Evolutionary conservation across 768 basidiomycete species (phyloP), one percentile per base, ranked within the genome.

Genomic region (Mycena rebaudengoi): DNA sequence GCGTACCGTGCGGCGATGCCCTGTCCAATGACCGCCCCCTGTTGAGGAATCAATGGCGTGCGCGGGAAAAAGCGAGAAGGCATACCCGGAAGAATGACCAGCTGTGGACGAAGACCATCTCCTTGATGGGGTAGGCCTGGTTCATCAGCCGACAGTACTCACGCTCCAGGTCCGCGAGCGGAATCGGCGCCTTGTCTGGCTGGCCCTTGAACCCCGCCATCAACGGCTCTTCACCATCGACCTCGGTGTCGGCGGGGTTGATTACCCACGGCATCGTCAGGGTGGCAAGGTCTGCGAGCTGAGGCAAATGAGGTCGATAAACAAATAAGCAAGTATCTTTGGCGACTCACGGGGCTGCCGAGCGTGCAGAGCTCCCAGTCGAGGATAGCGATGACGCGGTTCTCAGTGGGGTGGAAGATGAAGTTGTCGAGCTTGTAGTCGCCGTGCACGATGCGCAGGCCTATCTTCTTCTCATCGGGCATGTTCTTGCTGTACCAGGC

Each of bases 351-450:
- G 32, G 95, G 93, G 71, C 92, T 95, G 7, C 96, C 96, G 12
- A 99, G 85, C 0, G 97, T 98, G 71, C 95, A 98, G 26, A 99
- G 80, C 73, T 99, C 97, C 97, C 97, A 99, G 72, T 99, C 97
- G 50, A 99, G 77, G 37, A 99, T 95, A 5, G 95, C 98, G 66
- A 99, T 95, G 4, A 99, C 96, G 40, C 86, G 83, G 64, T 96
- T 94, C 76, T 98, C 91, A 0, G 90, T 94, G 0, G 92, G 91
- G 69, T 99, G 96, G 78, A 98, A 99, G 66, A 98, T 85, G 66
- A 99, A 75, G 75, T 99, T 99, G 77, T 99, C 97, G n/a, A 97
- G 82, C 75, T 99, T 99, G 75, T 94, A 99, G 76, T 99, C 97
- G 26, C 97, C 97, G 73, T 99, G 97, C 6, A 99, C 95, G 66